Evolutionary conservation across 2,329 filamentous ascomycete genomes (phyloP).

Genomic region (Microcera coccophila): DNA sequence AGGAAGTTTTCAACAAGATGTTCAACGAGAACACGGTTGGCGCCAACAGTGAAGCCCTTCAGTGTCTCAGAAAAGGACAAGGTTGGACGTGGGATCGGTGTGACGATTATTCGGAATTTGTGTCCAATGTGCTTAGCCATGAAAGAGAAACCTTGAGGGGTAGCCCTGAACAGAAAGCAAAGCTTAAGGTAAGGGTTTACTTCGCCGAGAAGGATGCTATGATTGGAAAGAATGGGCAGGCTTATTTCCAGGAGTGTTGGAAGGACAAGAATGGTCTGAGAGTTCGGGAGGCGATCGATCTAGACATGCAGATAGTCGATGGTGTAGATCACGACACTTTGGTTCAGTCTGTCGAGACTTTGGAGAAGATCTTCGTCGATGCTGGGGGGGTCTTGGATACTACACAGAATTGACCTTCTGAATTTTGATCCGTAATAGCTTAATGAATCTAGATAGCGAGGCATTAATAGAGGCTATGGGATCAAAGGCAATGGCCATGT

Average conservation of each 20-base stretch:
- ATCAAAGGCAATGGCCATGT: no score
- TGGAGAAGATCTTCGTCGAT: constrained; percentile 9
- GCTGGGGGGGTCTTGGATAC: constrained; percentile 3
- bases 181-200: constrained; percentile 10
- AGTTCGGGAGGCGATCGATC: constrained; percentile 11
- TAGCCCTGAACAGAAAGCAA: neutral
- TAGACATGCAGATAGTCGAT: constrained; percentile 5
- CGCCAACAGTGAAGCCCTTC: constrained; percentile 16
- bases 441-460: neutral
- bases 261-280: constrained; percentile 3
- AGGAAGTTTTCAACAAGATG: constrained; percentile 6
- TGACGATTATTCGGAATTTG: constrained; percentile 10
- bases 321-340: constrained; percentile 15
- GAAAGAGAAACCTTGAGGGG: constrained; percentile 1
- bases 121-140: constrained; percentile 4
- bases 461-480: no score
- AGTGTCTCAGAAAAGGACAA: constrained; percentile 14
- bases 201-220: constrained; percentile 14
- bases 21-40: constrained; percentile 17
- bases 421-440: neutral
- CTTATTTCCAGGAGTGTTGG: constrained; percentile 16
- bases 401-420: neutral
- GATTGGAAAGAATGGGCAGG: constrained; percentile 15
- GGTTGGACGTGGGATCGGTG: constrained; percentile 11
- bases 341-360: constrained; percentile 5